phyloP scores from a whole-genome alignment of 495 filamentous ascomycete genomes.

The Xylaria grammica region DNA sequence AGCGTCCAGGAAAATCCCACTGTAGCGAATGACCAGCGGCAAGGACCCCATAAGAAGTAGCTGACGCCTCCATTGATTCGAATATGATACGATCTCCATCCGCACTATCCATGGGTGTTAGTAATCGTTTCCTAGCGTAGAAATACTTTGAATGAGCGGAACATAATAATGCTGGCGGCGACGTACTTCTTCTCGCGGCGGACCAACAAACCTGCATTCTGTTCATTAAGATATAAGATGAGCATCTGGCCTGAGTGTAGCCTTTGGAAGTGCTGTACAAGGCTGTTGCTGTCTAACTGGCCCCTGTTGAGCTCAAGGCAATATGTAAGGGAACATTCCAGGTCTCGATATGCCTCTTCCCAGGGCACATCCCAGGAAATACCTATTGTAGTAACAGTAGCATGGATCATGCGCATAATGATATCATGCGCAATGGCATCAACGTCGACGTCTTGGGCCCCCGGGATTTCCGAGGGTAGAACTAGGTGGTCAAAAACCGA shows the following conservation, averaged over 20 bases:
- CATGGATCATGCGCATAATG: slow-evolving; percentile 40
- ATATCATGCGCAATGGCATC: slow-evolving; percentile 45
- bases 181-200: slow-evolving; percentile 48
- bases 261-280: slow-evolving; percentile 41
- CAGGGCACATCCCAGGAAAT: slow-evolving; percentile 25
- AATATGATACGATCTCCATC: slow-evolving; percentile 40
- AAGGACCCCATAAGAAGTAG: slow-evolving; percentile 50
- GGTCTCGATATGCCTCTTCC: slow-evolving; percentile 33
- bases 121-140: not conserved
- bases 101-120: slow-evolving; percentile 17
- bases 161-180: not conserved
- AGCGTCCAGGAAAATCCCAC: slow-evolving; percentile 49
- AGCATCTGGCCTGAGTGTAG: slow-evolving; percentile 42
- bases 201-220: slow-evolving; percentile 63
- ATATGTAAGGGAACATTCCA: slow-evolving; percentile 40
- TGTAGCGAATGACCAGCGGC: slow-evolving; percentile 38
- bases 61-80: slow-evolving; percentile 64
- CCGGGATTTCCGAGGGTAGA: slow-evolving; percentile 54
- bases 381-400: slow-evolving; percentile 34
- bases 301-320: slow-evolving; percentile 42
- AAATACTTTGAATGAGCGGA: not conserved
- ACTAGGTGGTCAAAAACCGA: slow-evolving; percentile 49
- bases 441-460: slow-evolving; percentile 44
- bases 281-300: slow-evolving; percentile 41
- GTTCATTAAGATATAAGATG: slow-evolving; percentile 55